Evolutionary conservation across 441 rosid genomes (phyloP), one percentile per base, ranked within the genome.

Genomic region (Melastoma candidum): DNA sequence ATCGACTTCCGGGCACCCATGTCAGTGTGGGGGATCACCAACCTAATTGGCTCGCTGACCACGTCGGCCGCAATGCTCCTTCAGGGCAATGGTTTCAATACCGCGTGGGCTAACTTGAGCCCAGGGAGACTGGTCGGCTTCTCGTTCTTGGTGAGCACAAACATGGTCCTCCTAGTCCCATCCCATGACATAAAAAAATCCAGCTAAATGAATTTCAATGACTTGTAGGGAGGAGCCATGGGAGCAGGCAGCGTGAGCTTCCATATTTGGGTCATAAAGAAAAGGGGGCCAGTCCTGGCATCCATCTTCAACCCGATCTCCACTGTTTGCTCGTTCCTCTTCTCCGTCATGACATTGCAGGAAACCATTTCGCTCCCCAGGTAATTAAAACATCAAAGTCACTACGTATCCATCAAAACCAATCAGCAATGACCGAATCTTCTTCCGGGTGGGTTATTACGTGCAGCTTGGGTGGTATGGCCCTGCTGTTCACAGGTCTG

Each of bases 251-350:
- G 81, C 62, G 64, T 81, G 26, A 90, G 97, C 76, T 93, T 93
- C 73, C 84, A 75, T 50, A 95, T 95, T 61, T 93, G 97, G 99
- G 97, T 97, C 12, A 76, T 93, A 83, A 86, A 80, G 82, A 86
- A 84, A 72, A 77, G 83, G 56, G 99, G 99, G 46, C 99, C 96
- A 2, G 96, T 89, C 66, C 61, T 87, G 10, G 93, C 80, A 24
- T 84, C 99, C 45, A 68, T 87, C 85, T 89, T 93, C 59, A 83
- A 71, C 74, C 99, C 99, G n/a, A 70, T 87, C 50, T 78, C 77
- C 26, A 87, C 97, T 0, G 84, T 89, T 51, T 59, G 78, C 50
- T 78, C 99, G 0, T 83, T 89, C 45, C 24, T 78, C 62, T 68
- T 86, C 65, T 86, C 99, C 9, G 63, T 69, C 13, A 5, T 78